Percentiles rank a stretch among this genome's conserved stretches.
These are phyloP conservation scores for Iberis amara DNA, from an alignment of 441 rosid genomes.

Conservation along the genomic window DNA sequence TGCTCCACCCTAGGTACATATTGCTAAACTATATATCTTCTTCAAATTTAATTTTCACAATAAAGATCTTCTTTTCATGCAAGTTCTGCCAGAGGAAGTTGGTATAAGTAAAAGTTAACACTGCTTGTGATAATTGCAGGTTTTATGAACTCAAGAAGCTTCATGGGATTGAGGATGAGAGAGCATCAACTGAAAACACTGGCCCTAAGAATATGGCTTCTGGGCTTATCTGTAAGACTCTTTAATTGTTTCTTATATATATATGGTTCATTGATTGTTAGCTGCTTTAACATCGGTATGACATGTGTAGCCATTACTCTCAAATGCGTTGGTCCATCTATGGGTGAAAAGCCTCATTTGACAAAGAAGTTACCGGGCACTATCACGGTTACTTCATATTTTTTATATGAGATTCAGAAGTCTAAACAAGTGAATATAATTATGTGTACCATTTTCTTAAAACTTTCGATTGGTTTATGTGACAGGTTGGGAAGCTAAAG, in stretches of 20 bases:
- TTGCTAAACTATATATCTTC: neutral
- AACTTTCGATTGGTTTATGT: neutral
- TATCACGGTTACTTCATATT: constrained; percentile 49
- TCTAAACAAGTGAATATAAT: neutral
- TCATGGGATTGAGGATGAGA: constrained; percentile 78
- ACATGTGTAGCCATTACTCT: constrained; percentile 54
- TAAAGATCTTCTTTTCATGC: constrained; percentile 1
- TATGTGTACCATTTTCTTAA: no score
- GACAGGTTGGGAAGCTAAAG: constrained; percentile 79
- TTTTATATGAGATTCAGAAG: neutral
- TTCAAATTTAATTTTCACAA: neutral
- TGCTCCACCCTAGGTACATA: constrained; percentile 72
- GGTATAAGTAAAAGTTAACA: neutral
- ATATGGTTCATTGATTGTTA: constrained; percentile 3
- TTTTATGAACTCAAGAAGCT: constrained; percentile 65
- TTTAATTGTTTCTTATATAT: neutral
- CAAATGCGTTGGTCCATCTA: constrained; percentile 74
- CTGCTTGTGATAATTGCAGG: constrained; percentile 37
- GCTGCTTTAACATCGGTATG: constrained; percentile 5
- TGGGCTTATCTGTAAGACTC: constrained; percentile 62
- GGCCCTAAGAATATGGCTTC: constrained; percentile 83
- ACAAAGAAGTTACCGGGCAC: constrained; percentile 82
- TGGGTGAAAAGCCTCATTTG: constrained; percentile 68
- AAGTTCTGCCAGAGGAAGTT: neutral
- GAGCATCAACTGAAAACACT: constrained; percentile 41